Evolutionary conservation across 768 basidiomycete genomes (phyloP).

Genomic region (Phaffia australis): DNA sequence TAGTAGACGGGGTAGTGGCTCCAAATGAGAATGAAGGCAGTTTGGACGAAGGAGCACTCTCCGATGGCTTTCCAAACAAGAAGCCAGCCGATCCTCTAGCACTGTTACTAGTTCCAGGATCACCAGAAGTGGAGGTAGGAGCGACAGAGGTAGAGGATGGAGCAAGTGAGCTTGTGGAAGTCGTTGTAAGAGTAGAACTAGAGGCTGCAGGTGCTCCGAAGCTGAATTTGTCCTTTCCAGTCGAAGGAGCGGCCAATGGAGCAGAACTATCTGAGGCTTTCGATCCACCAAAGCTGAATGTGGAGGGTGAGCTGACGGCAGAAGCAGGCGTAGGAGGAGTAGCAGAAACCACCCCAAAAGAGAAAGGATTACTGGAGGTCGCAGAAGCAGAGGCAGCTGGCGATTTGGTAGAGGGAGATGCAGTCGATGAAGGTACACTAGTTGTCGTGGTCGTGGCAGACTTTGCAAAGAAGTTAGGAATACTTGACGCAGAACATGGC

Average conservation of each 20-base stretch:
- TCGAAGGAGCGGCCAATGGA: no score
- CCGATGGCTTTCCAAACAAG: no score
- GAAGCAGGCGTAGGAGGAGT: neutral
- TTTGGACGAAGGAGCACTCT: neutral
- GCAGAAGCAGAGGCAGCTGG: constrained; percentile 6
- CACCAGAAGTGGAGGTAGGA: no score
- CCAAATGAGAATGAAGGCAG: neutral
- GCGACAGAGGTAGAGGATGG: no score
- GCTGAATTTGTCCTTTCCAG: no score
- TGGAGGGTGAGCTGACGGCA: neutral
- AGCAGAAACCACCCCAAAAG: neutral
- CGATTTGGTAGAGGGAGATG: neutral
- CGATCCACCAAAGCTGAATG: constrained; percentile 11
- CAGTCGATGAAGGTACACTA: neutral
- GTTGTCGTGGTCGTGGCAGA: neutral
- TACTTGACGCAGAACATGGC: neutral
- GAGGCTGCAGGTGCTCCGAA: no score
- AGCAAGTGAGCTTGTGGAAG: no score
- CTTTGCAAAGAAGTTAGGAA: constrained; percentile 19
- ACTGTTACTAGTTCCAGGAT: no score
- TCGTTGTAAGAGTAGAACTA: no score
- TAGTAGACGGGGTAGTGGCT: neutral
- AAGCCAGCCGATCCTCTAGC: no score
- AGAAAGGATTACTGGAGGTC: constrained; percentile 1
- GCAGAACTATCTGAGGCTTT: no score